phyloP scores from a whole-genome alignment of 2,329 filamentous ascomycete species.

The Talaromyces sp. region DNA sequence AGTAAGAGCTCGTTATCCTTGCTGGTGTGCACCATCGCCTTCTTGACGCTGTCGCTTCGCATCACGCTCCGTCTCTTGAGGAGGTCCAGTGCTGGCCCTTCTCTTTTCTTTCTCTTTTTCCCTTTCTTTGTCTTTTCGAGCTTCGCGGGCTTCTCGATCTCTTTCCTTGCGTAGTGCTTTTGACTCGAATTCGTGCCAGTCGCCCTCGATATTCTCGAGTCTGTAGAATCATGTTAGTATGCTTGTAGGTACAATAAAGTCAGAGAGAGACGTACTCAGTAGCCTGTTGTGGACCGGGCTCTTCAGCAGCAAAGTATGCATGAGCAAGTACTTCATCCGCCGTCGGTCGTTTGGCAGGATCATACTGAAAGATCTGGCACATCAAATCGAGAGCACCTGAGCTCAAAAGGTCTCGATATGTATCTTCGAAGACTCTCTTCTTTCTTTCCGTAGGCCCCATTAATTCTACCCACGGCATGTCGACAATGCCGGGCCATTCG shows the following conservation, averaged over 20 bases:
- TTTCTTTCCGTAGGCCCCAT: slow-evolving; percentile 74
- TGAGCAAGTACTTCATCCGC: slow-evolving; percentile 83
- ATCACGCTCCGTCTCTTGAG: slow-evolving; percentile 40
- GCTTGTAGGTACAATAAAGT: neutral
- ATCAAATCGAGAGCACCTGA: slow-evolving; percentile 81
- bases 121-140: slow-evolving; percentile 48
- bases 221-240: slow-evolving; percentile 42
- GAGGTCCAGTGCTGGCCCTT: slow-evolving; percentile 39
- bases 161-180: slow-evolving; percentile 91
- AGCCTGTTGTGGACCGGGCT: slow-evolving; percentile 73
- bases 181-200: slow-evolving; percentile 99
- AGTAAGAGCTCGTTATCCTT: neutral
- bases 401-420: slow-evolving; percentile 74
- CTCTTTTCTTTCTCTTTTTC: slow-evolving; percentile 54
- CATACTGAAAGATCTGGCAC: slow-evolving; percentile 80
- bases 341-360: slow-evolving; percentile 77
- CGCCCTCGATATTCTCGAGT: slow-evolving; percentile 77
- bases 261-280: slow-evolving; percentile 63
- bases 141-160: slow-evolving; percentile 54
- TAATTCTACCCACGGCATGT: slow-evolving; percentile 96
- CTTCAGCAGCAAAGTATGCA: slow-evolving; percentile 81
- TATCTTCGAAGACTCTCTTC: slow-evolving; percentile 74
- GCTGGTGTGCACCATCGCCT: slow-evolving; percentile 20
- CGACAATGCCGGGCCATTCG: slow-evolving; percentile 86
- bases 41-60: slow-evolving; percentile 39